Evolutionary conservation across 139 green algal species (phyloP), one percentile per base, ranked within the genome.

Genomic region (Auxenochlorella protothecoides): DNA sequence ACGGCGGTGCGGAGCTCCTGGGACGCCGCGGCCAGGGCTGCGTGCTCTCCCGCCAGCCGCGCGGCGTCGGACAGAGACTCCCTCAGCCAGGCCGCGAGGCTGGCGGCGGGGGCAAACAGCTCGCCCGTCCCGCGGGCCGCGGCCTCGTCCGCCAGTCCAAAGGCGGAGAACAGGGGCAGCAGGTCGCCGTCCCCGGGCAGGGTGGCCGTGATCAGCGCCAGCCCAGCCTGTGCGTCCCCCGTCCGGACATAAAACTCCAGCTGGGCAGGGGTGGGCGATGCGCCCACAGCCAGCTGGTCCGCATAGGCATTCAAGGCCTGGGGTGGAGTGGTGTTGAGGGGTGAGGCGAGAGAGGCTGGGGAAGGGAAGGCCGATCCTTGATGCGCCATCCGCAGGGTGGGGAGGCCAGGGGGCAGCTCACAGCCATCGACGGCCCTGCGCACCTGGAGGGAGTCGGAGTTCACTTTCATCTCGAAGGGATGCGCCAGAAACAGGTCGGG

Each of bases 231-330:
- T 7, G 44, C 77, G 7, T 65, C 62, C 27, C 53, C 68, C 9
- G 65, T 12, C 14, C 67, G 70, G 44, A 83, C 76, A 15, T 68
- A 83, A 62, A 83, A 83, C 3, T 72, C 74, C 66, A 83, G 27
- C 15, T 60, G 59, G 3, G 76, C 69, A 6, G 66, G 6, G 27
- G 71, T 5, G 3, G 82, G 79, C 4, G 67, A 69, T 15, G 69
- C 61, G 10, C 79, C 77, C 7, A 81, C 72, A 15, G 79, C 78
- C 7, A 95, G 76, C 60, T 87, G 71, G 55, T 94, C 90, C 5
- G 91, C 80, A 72, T 96, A 96, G 3, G 65, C 73, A 68, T 96
- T 96, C 3, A 96, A 73, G 7, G 81, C 73, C 86, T 92, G 76
- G 64, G 68, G 10, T 5, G 59, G 69, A 9, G 14, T 53, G 73